phyloP scores from a whole-genome alignment of 495 filamentous ascomycete species.

The Cryomyces minteri region DNA sequence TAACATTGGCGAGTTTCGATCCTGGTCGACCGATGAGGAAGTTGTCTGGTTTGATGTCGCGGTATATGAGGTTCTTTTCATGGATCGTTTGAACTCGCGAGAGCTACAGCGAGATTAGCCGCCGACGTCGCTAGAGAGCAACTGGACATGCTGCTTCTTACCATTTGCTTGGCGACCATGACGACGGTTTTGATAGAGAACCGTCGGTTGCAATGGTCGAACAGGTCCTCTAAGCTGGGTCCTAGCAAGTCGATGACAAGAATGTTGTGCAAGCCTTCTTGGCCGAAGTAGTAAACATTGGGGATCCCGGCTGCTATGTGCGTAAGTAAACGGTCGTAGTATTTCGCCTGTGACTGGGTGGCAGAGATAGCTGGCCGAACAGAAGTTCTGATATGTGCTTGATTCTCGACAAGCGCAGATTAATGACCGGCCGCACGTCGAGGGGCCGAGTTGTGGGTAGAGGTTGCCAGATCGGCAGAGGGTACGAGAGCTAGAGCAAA shows the following conservation, averaged over 20 bases:
- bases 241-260: conserved; percentile 96
- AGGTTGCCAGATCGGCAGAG: neutral
- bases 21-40: conserved; percentile 93
- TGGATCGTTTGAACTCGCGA: conserved; percentile 98
- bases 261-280: conserved; percentile 98
- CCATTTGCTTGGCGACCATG: conserved; percentile 99
- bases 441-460: neutral
- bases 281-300: conserved; percentile 99
- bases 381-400: no score
- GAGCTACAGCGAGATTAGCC: conserved; percentile 33
- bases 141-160: conserved; percentile 21
- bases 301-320: conserved; percentile 67
- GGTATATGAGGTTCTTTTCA: conserved; percentile 98
- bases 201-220: conserved; percentile 90
- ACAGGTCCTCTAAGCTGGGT: conserved; percentile 90
- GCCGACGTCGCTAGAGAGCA: neutral
- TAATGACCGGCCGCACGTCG: neutral
- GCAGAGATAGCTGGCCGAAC: no score
- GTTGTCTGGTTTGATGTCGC: conserved; percentile 99
- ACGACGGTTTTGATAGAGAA: conserved; percentile 96
- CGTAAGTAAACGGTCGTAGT: no score
- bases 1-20: conserved; percentile 89
- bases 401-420: no score
- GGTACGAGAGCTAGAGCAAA: neutral
- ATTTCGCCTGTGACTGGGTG: no score